Base-by-base conservation (phyloP, 352 stramenopile genomes). In the Aphanomyces cochlioides region DNA sequence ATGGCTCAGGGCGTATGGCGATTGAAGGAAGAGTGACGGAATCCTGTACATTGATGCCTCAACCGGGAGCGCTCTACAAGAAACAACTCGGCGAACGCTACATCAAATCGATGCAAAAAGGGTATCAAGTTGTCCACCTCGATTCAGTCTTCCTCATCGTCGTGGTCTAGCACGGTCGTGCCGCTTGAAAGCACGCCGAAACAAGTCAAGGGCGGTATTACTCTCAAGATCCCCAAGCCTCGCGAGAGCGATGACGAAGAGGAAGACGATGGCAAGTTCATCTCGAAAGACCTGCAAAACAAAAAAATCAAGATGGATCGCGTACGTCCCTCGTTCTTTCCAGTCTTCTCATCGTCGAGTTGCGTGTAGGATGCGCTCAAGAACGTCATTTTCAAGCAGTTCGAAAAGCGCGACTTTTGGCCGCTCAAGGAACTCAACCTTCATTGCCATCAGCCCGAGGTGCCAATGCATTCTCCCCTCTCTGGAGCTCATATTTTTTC, bases 281-380 rank as follows among this genome's bases (percentile, higher is more conserved):
- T 79, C 39, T 85, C 90, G 66, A 88, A 81, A 70, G 79, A 73
- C 53, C 28, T 28, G 28, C 28, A 28, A 28, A 84, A 90, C 77
- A 95, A 92, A 78, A 95, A 93, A 83, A 80, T 93, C 75, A 93
- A 95, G 83, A 93, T 95, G 84, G 92, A 85, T 83, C 91, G 90
- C 76, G 86, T 90, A 77, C 45, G 61, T 13, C 28, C 37, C 58
- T 6, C 41, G 5, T 54, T 72, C 45, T 19, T 36, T 0, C 15
- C 39, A 5, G 28, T 71, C 17, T 13, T 47, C 1, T 28, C 28
- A 28, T 28, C 28, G 28, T 28, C 28, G 28, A 28, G 28, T 28
- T 28, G 21, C 47, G 28, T 61, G 10, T 66, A 94, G 87, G 87
- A 95, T 69, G 87, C 92, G 74, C 80, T 95, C 57, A 93, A 95